Base-by-base conservation (phyloP, 2,329 filamentous ascomycete genomes). In the Colletotrichum lini region DNA sequence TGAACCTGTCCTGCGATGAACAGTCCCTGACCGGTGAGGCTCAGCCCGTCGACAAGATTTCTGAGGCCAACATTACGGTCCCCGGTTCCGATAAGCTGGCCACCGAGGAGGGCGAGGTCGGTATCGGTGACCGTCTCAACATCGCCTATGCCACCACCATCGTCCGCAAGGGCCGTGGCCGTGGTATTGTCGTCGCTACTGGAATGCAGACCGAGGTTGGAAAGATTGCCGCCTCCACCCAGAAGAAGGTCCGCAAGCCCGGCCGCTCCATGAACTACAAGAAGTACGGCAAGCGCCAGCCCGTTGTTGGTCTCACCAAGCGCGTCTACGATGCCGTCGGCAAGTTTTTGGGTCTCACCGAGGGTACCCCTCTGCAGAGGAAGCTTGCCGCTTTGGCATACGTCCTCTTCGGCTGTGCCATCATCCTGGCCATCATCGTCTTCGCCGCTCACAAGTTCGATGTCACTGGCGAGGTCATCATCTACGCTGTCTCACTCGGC, bases 1-100 rank as follows among this genome's bases (percentile, higher is more conserved):
- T 95, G 88, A 96, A 96, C 79, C 86, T 95, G 56, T 90, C 91
- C 72, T 94, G 92, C 77, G 94, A 97, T 75, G 93, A 95, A 80
- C 91, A 92, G 56, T 90, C 93, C 60, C 87, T 95, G 54, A 95
- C 93, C 8, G 93, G 93, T 77, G 93, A 95, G 80, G 93, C 93
- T 4, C 84, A 93, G 18, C 91, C 92, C 8, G 91, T 93, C 35
- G 89, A 91, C 78, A 93, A 95, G 83, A 85, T 88, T 53, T 83
- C 87, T 26, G 85, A 88, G 23, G 85, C 85, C 75, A 80, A 83
- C 70, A 85, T 88, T 30, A 64, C 76, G 8, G 78, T 82, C 8
- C 84, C 83, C 4, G 84, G 77, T 75, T 85, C 79, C 77, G 90
- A 82, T 79, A 88, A 78, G 67, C 75, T 74, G 3, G 86, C 84